Evolutionary conservation across 805 yeast species (phyloP).

Genomic region (Limtongozyma cylindracea): DNA sequence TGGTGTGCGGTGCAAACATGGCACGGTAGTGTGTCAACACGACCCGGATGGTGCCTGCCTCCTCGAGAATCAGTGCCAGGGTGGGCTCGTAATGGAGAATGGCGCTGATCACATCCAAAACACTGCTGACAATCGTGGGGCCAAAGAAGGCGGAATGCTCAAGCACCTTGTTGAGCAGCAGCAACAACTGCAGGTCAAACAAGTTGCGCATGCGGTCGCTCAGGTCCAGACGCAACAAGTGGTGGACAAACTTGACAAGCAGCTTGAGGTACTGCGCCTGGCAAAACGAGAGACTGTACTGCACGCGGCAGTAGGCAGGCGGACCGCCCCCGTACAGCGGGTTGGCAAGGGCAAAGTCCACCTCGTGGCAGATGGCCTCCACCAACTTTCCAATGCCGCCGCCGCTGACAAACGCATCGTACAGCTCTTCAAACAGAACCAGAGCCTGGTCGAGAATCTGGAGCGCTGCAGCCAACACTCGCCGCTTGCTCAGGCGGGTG

Average conservation of each 20-base stretch:
- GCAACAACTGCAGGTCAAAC: slow-evolving; percentile 62
- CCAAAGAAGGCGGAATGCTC: slow-evolving; percentile 39
- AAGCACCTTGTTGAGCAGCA: slow-evolving; percentile 31
- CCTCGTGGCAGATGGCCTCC: slow-evolving; percentile 33
- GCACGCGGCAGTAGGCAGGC: slow-evolving; percentile 21
- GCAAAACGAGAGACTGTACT: slow-evolving; percentile 26
- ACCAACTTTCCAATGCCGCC: slow-evolving; percentile 45
- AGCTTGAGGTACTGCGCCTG: slow-evolving; percentile 25
- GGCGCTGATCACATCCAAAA: slow-evolving; percentile 36
- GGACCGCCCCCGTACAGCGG: slow-evolving; percentile 34
- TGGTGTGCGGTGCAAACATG: slow-evolving; percentile 31
- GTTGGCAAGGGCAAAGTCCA: slow-evolving; percentile 31
- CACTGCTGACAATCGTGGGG: slow-evolving; percentile 27
- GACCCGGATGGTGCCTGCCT: slow-evolving; percentile 45
- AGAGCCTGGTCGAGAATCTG: slow-evolving; percentile 25
- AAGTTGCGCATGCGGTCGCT: slow-evolving; percentile 71
- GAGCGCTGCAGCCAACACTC: slow-evolving; percentile 37
- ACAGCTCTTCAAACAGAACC: slow-evolving; percentile 17
- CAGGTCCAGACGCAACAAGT: slow-evolving; percentile 42
- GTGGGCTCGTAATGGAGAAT: slow-evolving; percentile 85
- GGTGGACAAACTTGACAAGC: slow-evolving; percentile 33
- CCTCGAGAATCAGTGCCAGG: slow-evolving; percentile 55
- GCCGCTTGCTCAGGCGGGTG: slow-evolving; percentile 20
- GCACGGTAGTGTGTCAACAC: slow-evolving; percentile 29
- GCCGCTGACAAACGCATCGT: slow-evolving; percentile 35